phyloP scores from a whole-genome alignment of 176 grass and related monocot genomes.

The Rhynchospora pubera region DNA sequence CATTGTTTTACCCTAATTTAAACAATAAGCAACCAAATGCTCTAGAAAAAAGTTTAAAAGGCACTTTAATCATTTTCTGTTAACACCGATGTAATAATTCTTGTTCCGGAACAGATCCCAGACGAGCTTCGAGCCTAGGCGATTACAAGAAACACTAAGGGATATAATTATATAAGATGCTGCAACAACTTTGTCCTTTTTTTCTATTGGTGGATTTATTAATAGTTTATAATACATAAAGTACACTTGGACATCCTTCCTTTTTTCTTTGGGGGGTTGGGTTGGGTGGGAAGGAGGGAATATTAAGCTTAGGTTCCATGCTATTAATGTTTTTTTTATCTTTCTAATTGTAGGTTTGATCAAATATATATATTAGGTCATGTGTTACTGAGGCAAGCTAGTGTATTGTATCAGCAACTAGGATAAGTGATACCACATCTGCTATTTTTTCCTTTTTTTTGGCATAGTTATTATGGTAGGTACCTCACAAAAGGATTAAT shows the following conservation, averaged over 20 bases:
- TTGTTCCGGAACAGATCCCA: slow-evolving; percentile 5
- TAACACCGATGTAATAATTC: not conserved
- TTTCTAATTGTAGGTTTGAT: not conserved
- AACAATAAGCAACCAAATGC: not conserved
- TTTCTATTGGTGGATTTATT: not conserved
- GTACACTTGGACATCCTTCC: not conserved
- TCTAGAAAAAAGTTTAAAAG: not conserved
- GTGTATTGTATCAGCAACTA: not conserved
- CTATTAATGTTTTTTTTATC: not conserved
- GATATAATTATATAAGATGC: not conserved
- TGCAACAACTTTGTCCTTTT: not conserved
- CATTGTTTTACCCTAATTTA: not conserved
- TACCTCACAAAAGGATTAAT: not conserved
- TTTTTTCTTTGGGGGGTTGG: not conserved
- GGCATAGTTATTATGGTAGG: not conserved
- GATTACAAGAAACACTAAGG: not conserved
- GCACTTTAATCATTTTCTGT: not conserved
- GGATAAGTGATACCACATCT: not conserved
- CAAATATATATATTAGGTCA: not conserved
- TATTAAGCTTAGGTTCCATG: not conserved
- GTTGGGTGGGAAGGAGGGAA: not conserved
- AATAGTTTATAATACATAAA: too few relatives aligned
- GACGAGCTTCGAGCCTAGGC: slow-evolving; percentile 1
- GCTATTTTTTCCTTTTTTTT: too few relatives aligned
- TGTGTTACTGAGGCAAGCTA: not conserved